Evolutionary conservation across 2,329 filamentous ascomycete species (phyloP).

Genomic region (Taxawa tesnikishii): DNA sequence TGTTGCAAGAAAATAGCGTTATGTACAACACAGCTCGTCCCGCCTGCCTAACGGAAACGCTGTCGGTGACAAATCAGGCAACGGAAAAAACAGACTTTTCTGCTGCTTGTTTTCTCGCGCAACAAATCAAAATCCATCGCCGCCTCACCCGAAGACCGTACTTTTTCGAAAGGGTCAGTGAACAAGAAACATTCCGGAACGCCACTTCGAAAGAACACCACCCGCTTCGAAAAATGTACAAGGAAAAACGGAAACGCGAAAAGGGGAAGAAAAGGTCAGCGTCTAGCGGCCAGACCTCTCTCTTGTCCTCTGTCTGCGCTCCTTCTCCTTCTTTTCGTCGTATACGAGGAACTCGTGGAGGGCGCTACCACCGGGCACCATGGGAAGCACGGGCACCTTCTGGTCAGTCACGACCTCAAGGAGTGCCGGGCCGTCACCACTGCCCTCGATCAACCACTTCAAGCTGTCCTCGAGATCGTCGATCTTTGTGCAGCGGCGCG

Average conservation of each 20-base stretch:
- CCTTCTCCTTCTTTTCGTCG: slow-evolving; percentile 41
- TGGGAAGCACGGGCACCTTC: slow-evolving; percentile 88
- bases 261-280: too few species aligned
- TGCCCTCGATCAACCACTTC: slow-evolving; percentile 68
- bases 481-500: slow-evolving; percentile 57
- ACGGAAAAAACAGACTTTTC: too few species aligned
- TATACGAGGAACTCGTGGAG: slow-evolving; percentile 91
- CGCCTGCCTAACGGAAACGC: too few species aligned
- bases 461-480: slow-evolving; percentile 67
- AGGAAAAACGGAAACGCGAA: background rate
- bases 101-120: too few species aligned
- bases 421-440: slow-evolving; percentile 75
- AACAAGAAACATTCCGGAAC: background rate
- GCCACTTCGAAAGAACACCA: background rate
- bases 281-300: slow-evolving; percentile 23
- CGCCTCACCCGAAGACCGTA: background rate
- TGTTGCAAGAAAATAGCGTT: too few species aligned
- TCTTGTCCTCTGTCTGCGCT: slow-evolving; percentile 21
- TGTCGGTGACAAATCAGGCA: too few species aligned
- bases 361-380: slow-evolving; percentile 81
- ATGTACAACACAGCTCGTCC: too few species aligned
- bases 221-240: background rate
- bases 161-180: background rate
- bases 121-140: background rate
- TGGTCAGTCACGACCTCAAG: slow-evolving; percentile 84